Evolutionary conservation across 768 basidiomycete genomes (phyloP), one percentile per base, ranked within the genome.

Genomic region (Mycena venus): DNA sequence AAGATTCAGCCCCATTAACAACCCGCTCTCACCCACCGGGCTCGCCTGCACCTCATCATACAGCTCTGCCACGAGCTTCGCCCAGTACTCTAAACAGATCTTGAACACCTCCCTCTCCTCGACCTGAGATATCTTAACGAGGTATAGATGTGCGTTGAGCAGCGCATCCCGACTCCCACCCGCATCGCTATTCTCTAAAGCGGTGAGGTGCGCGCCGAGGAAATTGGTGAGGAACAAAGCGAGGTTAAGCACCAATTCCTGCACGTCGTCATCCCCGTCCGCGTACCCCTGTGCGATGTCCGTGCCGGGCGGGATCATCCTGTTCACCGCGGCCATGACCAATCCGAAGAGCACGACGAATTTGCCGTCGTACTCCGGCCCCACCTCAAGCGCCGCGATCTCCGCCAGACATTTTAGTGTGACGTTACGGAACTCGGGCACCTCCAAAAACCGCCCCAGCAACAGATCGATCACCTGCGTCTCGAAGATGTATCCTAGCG

Each of bases 71-170:
- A 99, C 98, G 31, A 99, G 92, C 83, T 97, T 97, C 67, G 92
- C 83, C 96, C 98, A 99, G 85, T 99, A 99, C 81, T 99, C 98
- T 79, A 99, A 85, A 78, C 98, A 98, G 80, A 99, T 98, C 85
- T 99, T 99, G 92, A 99, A 99, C 75, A 99, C 95, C 83, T 99
- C 98, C 63, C 98, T 93, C 81, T 99, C 98, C 79, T 99, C 98
- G 38, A 99, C 98, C 78, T 97, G 96, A 0, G 96, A 97, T 40
- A 99, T 93, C 84, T 99, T 99, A 81, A 99, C 96, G 91, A 99
- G 96, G 85, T 99, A 99, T 31, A 98, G 86, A 83, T 99, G 98
- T 0, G 98, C 97, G 81, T 99, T 99, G 65, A 99, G 90, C 29
- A 99, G 88, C 0, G 99, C 94, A 78, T 98, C 96, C 94, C 10